Evolutionary conservation across 1,284 basidiomycete genomes (phyloP).

Genomic region (Cryptococcus hybrid): DNA sequence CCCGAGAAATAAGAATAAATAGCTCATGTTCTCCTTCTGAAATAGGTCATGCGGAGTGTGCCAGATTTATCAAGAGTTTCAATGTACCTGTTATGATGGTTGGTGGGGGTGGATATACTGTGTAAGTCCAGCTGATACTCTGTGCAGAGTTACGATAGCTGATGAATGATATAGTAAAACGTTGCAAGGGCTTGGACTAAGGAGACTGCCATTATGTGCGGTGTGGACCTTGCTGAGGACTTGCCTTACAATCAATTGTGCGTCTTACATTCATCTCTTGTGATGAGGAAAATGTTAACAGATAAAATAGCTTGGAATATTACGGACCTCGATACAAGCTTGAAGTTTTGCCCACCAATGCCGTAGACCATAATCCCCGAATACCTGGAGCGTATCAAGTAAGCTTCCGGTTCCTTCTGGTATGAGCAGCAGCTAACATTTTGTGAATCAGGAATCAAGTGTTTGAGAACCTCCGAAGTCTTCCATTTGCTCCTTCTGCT

Average conservation of each 20-base stretch:
- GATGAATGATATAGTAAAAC: constrained; percentile 60
- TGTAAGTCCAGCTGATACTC: constrained; percentile 23
- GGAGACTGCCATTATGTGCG: constrained; percentile 92
- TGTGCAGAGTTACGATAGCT: neutral
- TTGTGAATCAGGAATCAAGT: constrained; percentile 58
- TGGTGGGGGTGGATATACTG: constrained; percentile 94
- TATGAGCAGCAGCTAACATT: neutral
- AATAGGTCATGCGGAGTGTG: constrained; percentile 77
- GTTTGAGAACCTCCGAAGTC: constrained; percentile 71
- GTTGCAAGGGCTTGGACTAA: constrained; percentile 95
- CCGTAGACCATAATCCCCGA: constrained; percentile 92
- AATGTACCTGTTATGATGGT: constrained; percentile 87
- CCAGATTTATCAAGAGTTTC: constrained; percentile 79
- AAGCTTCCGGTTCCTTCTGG: constrained; percentile 26
- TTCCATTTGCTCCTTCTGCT: constrained; percentile 82
- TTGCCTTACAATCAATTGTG: constrained; percentile 90
- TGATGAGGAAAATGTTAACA: neutral
- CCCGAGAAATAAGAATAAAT: neutral
- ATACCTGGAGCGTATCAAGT: constrained; percentile 79
- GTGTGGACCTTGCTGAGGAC: constrained; percentile 77
- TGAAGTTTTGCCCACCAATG: constrained; percentile 86
- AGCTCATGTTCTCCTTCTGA: constrained; percentile 3
- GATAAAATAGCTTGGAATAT: constrained; percentile 70
- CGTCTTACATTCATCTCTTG: constrained; percentile 4
- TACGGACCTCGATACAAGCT: constrained; percentile 94